Evolutionary conservation across 805 yeast species (phyloP).

Genomic region (Saturnispora ahearnii): DNA sequence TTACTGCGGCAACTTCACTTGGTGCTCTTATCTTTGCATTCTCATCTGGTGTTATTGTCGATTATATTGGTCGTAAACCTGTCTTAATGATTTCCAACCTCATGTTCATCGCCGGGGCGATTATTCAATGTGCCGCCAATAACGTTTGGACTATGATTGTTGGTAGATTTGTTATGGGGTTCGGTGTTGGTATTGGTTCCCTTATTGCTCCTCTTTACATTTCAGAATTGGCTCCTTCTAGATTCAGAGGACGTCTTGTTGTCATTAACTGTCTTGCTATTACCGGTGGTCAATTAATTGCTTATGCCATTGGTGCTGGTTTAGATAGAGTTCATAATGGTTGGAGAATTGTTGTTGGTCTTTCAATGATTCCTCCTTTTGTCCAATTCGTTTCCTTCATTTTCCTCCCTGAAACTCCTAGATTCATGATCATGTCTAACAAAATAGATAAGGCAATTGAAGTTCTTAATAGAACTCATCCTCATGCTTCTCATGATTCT

Average conservation of each 20-base stretch:
- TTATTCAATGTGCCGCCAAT: slow-evolving; percentile 72
- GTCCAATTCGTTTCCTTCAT: slow-evolving; percentile 66
- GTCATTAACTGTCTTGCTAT: slow-evolving; percentile 82
- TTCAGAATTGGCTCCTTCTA: slow-evolving; percentile 85
- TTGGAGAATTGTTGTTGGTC: slow-evolving; percentile 89
- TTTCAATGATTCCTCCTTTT: slow-evolving; percentile 81
- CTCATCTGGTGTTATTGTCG: slow-evolving; percentile 76
- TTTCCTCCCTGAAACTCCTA: slow-evolving; percentile 93
- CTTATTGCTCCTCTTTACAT: slow-evolving; percentile 90
- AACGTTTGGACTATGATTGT: slow-evolving; percentile 85
- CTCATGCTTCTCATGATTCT: slow-evolving; percentile 51
- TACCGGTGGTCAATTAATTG: slow-evolving; percentile 92
- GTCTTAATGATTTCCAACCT: slow-evolving; percentile 76
- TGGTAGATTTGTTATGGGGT: slow-evolving; percentile 90
- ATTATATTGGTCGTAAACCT: slow-evolving; percentile 74
- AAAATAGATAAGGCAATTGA: slow-evolving; percentile 52
- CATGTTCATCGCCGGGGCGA: slow-evolving; percentile 76
- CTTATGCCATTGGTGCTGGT: slow-evolving; percentile 91
- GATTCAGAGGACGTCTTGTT: slow-evolving; percentile 85
- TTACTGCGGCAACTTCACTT: slow-evolving; percentile 89
- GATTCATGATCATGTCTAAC: slow-evolving; percentile 72
- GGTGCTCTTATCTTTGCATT: slow-evolving; percentile 83
- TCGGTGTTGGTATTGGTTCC: slow-evolving; percentile 94
- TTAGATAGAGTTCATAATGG: slow-evolving; percentile 65
- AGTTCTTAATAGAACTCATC: slow-evolving; percentile 58